Evolutionary conservation across 768 basidiomycete species (phyloP), one percentile per base, ranked within the genome.

Genomic region (Mycena capillaripes): DNA sequence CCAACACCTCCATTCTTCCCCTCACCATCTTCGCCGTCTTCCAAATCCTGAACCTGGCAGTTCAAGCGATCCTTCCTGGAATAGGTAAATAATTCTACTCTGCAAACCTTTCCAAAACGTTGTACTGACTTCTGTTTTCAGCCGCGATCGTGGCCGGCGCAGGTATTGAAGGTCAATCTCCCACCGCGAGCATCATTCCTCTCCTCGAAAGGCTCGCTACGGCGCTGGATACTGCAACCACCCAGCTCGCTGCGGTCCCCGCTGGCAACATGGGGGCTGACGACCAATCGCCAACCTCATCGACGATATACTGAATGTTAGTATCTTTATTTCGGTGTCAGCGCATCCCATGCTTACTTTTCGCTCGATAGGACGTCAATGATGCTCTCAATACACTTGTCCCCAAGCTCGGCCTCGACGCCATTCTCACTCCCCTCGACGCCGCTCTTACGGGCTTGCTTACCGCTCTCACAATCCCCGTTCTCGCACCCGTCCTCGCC

Each of bases 11-110:
- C 40, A 59, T 72, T 55, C 27, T 48, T 9, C 70, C 70, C 4
- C 71, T 72, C 71, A 46, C 66, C 40, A 14, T 67, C 42, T 61
- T 23, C 32, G 23, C 36, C 21, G 52, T 72, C 57, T 66, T 61
- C 40, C 63, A 71, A 17, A 58, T 40, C 6, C 69, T 70, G n/a
- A 27, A 65, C 25, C 30, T 23, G 1, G 70, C 70, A 3, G 38
- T 58, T 19, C 25, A 25, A 19, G 57, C 69, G 10, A 17, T 71
- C 34, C 34, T 21, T 2, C 69, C 70, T 19, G 50, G 58, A 2
- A n/a, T 71, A 19, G 36, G 70, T 60, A 23, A 3, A 32, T 59
- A 9, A 11, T 11, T 10, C 38, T 4, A 10, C 10, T 16, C 19
- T 16, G 0, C 8, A 16, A 19, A 4, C 11, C n/a, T 52, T 16